Percentiles rank a stretch among this genome's conserved stretches.
Conservation (phyloP, 805 yeast species). For the Yamadazyma paraphyllophila region DNA sequence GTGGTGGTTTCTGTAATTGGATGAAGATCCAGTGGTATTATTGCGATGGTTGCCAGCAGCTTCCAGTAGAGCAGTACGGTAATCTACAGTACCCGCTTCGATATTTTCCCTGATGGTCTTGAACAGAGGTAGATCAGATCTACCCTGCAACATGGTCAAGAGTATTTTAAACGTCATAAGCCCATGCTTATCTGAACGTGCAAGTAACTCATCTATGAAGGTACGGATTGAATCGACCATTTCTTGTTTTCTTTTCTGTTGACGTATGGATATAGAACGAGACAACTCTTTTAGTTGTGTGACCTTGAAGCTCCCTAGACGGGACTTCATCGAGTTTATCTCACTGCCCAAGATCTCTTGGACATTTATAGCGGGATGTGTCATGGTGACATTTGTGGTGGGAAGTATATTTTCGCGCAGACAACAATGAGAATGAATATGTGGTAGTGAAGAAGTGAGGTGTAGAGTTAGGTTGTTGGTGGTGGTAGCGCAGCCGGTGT, state of each 20-base stretch:
- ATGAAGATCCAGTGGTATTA: background rate
- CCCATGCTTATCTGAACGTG: background rate
- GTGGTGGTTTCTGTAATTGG: slow-evolving; percentile 3
- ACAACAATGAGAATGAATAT: too few relatives aligned
- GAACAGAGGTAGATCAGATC: slow-evolving; percentile 5
- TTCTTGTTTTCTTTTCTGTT: slow-evolving; percentile 5
- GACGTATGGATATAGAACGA: slow-evolving; percentile 24
- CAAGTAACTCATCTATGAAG: slow-evolving; percentile 1
- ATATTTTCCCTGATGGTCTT: background rate
- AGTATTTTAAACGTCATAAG: slow-evolving; percentile 36
- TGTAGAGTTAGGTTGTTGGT: too few relatives aligned
- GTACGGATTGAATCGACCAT: background rate
- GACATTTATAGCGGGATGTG: background rate
- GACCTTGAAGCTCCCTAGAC: slow-evolving; percentile 30
- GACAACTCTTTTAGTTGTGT: slow-evolving; percentile 53
- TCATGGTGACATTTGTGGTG: background rate
- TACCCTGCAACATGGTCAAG: background rate
- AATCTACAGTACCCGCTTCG: background rate
- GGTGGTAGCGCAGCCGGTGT: too few relatives aligned
- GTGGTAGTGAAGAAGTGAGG: too few relatives aligned
- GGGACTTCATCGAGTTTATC: background rate
- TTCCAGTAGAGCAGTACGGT: slow-evolving; percentile 1
- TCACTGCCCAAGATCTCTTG: slow-evolving; percentile 1
- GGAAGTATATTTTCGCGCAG: background rate
- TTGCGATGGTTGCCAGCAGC: background rate